A percentile compares a stretch with the other conserved stretches of the same genome.
Evolutionary conservation across 768 basidiomycete species (phyloP).

Genomic region (Panaeolus papilionaceus): DNA sequence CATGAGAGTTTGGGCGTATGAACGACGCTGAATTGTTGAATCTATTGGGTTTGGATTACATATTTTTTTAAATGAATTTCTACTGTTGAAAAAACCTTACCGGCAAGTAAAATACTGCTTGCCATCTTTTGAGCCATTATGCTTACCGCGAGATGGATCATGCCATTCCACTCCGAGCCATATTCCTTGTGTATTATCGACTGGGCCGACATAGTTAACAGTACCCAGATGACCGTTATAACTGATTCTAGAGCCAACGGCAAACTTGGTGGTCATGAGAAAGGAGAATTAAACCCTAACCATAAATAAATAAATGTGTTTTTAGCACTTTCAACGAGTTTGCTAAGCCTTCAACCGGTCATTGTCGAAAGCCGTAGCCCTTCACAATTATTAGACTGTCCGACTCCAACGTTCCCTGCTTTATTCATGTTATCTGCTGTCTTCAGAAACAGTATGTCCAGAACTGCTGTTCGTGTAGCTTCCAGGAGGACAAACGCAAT

Average conservation of each 20-base stretch:
- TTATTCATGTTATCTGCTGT: slow-evolving; percentile 38
- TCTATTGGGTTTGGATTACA: slow-evolving; percentile 43
- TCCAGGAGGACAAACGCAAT: slow-evolving; percentile 50
- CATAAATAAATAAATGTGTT: slow-evolving; percentile 29
- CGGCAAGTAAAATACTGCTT: slow-evolving; percentile 79
- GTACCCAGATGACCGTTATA: slow-evolving; percentile 67
- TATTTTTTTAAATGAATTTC: slow-evolving; percentile 17
- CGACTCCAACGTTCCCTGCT: slow-evolving; percentile 15
- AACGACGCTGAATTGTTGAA: slow-evolving; percentile 75
- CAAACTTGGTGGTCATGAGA: slow-evolving; percentile 37
- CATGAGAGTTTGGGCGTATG: slow-evolving; percentile 68
- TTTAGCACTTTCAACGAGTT: neutral
- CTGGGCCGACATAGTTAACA: slow-evolving; percentile 69
- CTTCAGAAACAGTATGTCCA: slow-evolving; percentile 49
- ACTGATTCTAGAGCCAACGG: slow-evolving; percentile 60
- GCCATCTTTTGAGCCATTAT: slow-evolving; percentile 83
- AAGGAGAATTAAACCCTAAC: slow-evolving; percentile 28
- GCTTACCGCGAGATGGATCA: slow-evolving; percentile 82
- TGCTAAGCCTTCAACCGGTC: slow-evolving; percentile 22
- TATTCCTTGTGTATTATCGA: slow-evolving; percentile 64
- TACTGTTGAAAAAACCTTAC: slow-evolving; percentile 47
- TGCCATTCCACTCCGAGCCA: slow-evolving; percentile 99
- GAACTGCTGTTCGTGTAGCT: slow-evolving; percentile 39
- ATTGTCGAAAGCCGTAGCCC: slow-evolving; percentile 28
- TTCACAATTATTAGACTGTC: neutral